phyloP scores from a whole-genome alignment of 768 basidiomycete genomes.

The Amanita jacksonii region DNA sequence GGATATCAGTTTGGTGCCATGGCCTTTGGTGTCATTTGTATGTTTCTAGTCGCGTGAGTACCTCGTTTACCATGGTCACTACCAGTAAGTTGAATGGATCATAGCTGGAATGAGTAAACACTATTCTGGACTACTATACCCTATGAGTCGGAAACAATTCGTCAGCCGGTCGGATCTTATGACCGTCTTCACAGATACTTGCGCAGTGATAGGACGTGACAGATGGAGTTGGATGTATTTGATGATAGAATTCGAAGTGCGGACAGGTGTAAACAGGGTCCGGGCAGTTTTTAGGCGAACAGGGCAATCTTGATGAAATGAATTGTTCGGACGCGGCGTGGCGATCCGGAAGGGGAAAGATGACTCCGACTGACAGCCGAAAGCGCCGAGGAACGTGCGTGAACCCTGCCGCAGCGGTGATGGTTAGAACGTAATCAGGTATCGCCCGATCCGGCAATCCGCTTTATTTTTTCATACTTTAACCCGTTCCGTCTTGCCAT shows the following conservation, averaged over 20 bases:
- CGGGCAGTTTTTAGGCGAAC: no score
- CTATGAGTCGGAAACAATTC: constrained; percentile 2
- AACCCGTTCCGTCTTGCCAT: not conserved
- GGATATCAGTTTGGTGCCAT: constrained; percentile 75
- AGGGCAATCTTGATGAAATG: no score
- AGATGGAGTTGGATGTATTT: not conserved
- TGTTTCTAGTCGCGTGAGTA: constrained; percentile 88
- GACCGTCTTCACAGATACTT: not conserved
- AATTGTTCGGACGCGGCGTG: no score
- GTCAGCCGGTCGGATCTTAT: constrained; percentile 1
- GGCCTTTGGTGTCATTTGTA: constrained; percentile 84
- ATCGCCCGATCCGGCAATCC: constrained; percentile 24
- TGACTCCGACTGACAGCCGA: constrained; percentile 12
- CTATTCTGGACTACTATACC: constrained; percentile 1
- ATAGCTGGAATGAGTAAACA: constrained; percentile 71
- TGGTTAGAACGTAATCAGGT: constrained; percentile 14
- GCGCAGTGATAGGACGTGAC: not conserved
- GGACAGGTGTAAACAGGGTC: no score
- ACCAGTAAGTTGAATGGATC: not conserved
- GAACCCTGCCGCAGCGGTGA: constrained; percentile 15
- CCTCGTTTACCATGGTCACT: constrained; percentile 8
- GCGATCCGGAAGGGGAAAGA: not conserved
- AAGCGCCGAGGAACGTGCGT: constrained; percentile 48
- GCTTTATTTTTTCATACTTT: constrained; percentile 15
- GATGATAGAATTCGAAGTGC: not conserved